Base-by-base conservation (phyloP, 1,139 yeast genomes). In the Pichia sp. region DNA sequence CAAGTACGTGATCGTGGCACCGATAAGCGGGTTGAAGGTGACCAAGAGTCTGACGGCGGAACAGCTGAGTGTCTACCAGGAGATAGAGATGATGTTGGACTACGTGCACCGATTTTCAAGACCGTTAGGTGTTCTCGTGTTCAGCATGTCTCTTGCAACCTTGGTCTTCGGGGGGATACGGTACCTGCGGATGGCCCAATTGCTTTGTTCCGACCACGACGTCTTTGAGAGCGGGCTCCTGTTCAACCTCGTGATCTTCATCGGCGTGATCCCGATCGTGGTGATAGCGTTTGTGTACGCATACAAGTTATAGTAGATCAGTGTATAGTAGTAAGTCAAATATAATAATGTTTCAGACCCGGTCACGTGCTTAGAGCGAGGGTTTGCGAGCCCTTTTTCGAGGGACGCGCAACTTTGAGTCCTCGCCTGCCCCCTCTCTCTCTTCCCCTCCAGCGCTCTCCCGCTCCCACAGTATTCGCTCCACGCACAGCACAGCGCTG, bases 1-100 rank as follows among this genome's bases (percentile, higher is more conserved):
- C 46, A 70, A 77, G 38, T 63, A 75, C 18, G 50, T 63, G 1
- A 42, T 59, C 11, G 36, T 44, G 8, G 38, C 40, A 18, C 58
- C 59, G 8, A 40, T 55, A 1, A 27, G 42, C 11, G 21, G 38
- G 9, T 10, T 40, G 34, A 36, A 33, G 4, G 43, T 33, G 3
- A 18, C 27, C 2, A 12, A 6, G 4, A n/a, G 7, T 9, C 11
- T 31, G 4, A 19, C 14, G 6, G 18, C 19, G 7, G 12, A 34
- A 7, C 24, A 35, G 27, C 4, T 11, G 31, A 24, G 22, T 12
- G 33, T 42, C 8, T 22, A 24, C 10, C 20, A 22, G 10, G 15
- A 31, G 2, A 14, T 36, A 12, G 18, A 27, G 8, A 18, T 18
- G 18, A 18, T 43, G 32, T 14, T 35, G 10, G 12, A 31, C 8